Percentiles rank a stretch among this genome's conserved stretches.
Evolutionary conservation across 164 flowering plant genomes (phyloP).

Genomic region (Tinospora cordifolia): DNA sequence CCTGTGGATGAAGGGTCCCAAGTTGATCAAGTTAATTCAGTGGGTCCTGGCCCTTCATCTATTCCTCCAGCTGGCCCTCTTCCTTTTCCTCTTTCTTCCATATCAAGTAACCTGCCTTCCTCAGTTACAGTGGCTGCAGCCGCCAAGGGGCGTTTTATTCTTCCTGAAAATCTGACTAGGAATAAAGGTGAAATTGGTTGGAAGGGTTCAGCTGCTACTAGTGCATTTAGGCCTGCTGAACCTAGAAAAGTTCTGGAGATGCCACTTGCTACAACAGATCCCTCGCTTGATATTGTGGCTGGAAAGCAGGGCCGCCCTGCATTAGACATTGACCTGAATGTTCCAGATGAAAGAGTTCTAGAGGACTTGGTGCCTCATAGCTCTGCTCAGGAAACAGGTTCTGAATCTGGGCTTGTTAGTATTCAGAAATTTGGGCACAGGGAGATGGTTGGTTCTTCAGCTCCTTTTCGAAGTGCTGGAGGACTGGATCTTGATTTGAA

Average conservation of each 20-base stretch:
- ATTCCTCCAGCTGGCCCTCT: slow-evolving; percentile 31
- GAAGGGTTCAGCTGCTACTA: slow-evolving; percentile 98
- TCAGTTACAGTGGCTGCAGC: slow-evolving; percentile 84
- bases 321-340: slow-evolving; percentile 76
- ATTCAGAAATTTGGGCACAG: slow-evolving; percentile 12
- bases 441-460: slow-evolving; percentile 15
- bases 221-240: slow-evolving; percentile 97
- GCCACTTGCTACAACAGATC: slow-evolving; percentile 19
- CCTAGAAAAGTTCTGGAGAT: slow-evolving; percentile 56
- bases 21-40: slow-evolving; percentile 29
- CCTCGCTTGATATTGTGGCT: slow-evolving; percentile 26
- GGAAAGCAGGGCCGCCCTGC: slow-evolving; percentile 42
- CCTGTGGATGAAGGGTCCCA: slow-evolving; percentile 55
- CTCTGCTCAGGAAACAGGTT: slow-evolving; percentile 15
- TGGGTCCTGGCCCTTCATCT: slow-evolving; percentile 23
- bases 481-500: slow-evolving; percentile 89
- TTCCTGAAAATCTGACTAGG: slow-evolving; percentile 55
- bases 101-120: slow-evolving; percentile 37
- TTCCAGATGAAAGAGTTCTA: slow-evolving; percentile 56
- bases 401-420: slow-evolving; percentile 11
- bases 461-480: slow-evolving; percentile 33
- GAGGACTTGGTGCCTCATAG: slow-evolving; percentile 47
- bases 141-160: slow-evolving; percentile 80
- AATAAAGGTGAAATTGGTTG: slow-evolving; percentile 68
- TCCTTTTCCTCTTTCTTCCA: slow-evolving; percentile 36